Evolutionary conservation across 768 basidiomycete genomes (phyloP), one percentile per base, ranked within the genome.

Genomic region (Baorangia bicolor): DNA sequence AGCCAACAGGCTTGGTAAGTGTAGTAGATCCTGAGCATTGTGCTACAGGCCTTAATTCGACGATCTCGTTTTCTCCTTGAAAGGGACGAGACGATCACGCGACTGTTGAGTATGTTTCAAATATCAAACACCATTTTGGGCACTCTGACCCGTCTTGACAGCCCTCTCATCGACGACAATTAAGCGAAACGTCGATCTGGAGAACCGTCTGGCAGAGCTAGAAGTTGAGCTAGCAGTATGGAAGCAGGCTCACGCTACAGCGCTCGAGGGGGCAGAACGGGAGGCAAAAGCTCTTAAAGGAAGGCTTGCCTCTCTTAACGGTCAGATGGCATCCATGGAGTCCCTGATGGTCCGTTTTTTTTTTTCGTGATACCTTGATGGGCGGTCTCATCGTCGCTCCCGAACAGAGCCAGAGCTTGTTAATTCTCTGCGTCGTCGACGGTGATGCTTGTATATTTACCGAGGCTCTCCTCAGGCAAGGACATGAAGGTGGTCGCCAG

Each of bases 371-470:
- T 39, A 34, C 16, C 1, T 31, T 8, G 25, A 37, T 16, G 6
- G 20, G 11, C 33, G 5, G 40, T 52, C 44, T 64, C 53, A 60
- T 39, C 28, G 4, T 57, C 31, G 4, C 25, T 39, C 40, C 45
- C 20, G 49, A 53, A 53, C 70, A 88, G 84, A 81, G 77, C 60
- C 83, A 84, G 70, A 78, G 81, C 60, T 81, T 87, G 40, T 79
- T 90, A 62, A 84, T 91, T 56, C 78, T 89, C 60, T 88, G 88
- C 64, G 80, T 87, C 59, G 78, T 92, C 63, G 86, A 91, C 62
- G 89, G 87, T 37, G 84, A 90, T 67, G 81, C 82, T 45, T 82
- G 83, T 59, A 73, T 89, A 61, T 91, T 92, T 74, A 75, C 76
- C 52, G 78, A 76, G 45, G 73, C 81, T 20, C 77, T 87, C 55